A percentile compares a stretch with the other conserved stretches of the same genome.
phyloP scores from a whole-genome alignment of 1,139 yeast genomes.

The Geotrichum siamense region DNA sequence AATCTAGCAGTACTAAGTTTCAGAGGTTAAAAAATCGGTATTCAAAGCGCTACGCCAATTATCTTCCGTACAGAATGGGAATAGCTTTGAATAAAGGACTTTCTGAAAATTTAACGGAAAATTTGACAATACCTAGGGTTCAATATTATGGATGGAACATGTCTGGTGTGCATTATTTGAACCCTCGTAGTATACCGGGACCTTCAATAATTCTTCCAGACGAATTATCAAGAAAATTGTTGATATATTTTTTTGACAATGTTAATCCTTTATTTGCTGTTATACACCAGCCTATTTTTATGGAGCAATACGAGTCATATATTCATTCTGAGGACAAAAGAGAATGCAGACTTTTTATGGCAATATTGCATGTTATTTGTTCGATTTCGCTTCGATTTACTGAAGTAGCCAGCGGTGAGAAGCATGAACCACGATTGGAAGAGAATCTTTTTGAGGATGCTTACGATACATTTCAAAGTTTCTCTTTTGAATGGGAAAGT shows the following conservation, averaged over 20 bases:
- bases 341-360: conserved; percentile 43
- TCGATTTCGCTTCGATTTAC: conserved; percentile 49
- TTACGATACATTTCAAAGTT: conserved; percentile 41
- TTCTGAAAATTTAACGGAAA: conserved; percentile 32
- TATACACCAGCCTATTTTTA: conserved; percentile 48
- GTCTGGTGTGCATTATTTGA: conserved; percentile 49
- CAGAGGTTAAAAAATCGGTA: conserved; percentile 13
- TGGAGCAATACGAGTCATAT: conserved; percentile 45
- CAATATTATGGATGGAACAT: conserved; percentile 65
- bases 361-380: conserved; percentile 45
- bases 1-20: background rate
- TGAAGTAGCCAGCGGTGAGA: conserved; percentile 38
- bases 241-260: conserved; percentile 44
- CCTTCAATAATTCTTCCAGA: conserved; percentile 19
- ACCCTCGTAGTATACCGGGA: conserved; percentile 39
- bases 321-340: conserved; percentile 24
- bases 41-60: conserved; percentile 16
- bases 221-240: conserved; percentile 23
- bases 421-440: conserved; percentile 41
- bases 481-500: conserved; percentile 63
- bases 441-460: conserved; percentile 48
- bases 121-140: conserved; percentile 46
- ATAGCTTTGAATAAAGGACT: conserved; percentile 9
- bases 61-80: conserved; percentile 18
- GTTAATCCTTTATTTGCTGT: conserved; percentile 51